A percentile compares a stretch with the other conserved stretches of the same genome.
Evolutionary conservation across 1,284 basidiomycete genomes (phyloP).

Genomic region (Trametes hirsuta): DNA sequence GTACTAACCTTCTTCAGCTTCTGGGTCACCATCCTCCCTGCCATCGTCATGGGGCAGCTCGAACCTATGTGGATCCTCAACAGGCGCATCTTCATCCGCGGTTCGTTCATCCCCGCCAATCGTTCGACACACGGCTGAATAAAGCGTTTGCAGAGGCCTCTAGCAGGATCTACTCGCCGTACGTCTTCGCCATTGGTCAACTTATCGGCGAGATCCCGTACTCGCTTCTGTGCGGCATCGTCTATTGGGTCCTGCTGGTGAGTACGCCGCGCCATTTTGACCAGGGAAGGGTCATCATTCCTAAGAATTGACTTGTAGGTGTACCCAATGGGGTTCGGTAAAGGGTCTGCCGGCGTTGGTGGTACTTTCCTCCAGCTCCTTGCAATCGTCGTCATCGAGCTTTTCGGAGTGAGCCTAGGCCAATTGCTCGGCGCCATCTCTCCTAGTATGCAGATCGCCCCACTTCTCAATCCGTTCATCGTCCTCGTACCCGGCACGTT

Average conservation of each 20-base stretch:
- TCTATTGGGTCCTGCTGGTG: constrained; percentile 81
- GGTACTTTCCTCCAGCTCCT: constrained; percentile 80
- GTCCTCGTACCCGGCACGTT: constrained; percentile 70
- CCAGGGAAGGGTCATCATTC: too few relatives aligned
- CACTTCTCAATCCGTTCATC: constrained; percentile 82
- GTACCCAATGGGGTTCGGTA: constrained; percentile 74
- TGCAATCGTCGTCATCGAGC: constrained; percentile 71
- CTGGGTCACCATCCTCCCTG: constrained; percentile 73
- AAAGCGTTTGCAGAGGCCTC: constrained; percentile 54
- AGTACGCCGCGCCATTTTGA: constrained; percentile 18
- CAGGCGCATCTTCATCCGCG: constrained; percentile 71
- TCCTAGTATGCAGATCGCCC: constrained; percentile 76
- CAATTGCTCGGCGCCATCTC: constrained; percentile 78
- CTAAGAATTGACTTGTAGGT: constrained; percentile 44
- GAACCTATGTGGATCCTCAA: constrained; percentile 88
- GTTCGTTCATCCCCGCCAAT: constrained; percentile 30
- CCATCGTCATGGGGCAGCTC: constrained; percentile 80
- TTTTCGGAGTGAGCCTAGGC: constrained; percentile 81
- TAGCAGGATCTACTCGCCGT: constrained; percentile 77
- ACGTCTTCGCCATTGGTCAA: constrained; percentile 84
- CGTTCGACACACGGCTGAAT: not conserved
- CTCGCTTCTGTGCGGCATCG: constrained; percentile 69
- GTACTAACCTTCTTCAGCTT: constrained; percentile 45
- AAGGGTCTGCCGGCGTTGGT: constrained; percentile 59
- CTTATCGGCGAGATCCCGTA: constrained; percentile 84